phyloP scores from a whole-genome alignment of 2,329 filamentous ascomycete species.

The Cytospora schulzeri region DNA sequence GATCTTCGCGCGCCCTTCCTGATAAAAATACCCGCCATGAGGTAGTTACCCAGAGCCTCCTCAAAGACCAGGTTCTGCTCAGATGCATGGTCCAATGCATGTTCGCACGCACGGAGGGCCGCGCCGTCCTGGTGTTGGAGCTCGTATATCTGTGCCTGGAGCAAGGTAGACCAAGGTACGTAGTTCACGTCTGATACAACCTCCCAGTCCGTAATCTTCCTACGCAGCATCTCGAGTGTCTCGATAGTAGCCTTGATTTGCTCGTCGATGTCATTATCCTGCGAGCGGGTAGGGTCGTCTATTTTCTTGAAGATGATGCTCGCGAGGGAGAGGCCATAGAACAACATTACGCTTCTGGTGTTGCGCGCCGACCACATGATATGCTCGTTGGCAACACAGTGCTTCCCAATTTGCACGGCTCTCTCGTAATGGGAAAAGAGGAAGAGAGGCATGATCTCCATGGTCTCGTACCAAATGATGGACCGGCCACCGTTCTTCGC shows the following conservation, averaged over 20 bases:
- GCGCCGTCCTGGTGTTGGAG: conserved; percentile 57
- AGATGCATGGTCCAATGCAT: conserved; percentile 70
- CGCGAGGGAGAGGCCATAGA: conserved; percentile 60
- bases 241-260: conserved; percentile 52
- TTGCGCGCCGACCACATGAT: conserved; percentile 63
- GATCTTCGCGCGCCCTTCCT: conserved; percentile 66
- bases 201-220: conserved; percentile 66
- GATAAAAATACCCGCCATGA: conserved; percentile 73
- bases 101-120: conserved; percentile 68
- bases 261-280: conserved; percentile 45
- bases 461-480: conserved; percentile 67
- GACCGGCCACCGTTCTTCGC: conserved; percentile 64
- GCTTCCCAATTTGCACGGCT: conserved; percentile 59
- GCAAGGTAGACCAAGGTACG: conserved; percentile 65
- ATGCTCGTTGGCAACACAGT: conserved; percentile 49
- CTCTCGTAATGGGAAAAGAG: conserved; percentile 64
- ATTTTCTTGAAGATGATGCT: conserved; percentile 53
- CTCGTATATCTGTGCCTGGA: conserved; percentile 71
- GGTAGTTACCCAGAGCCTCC: conserved; percentile 71
- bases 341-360: conserved; percentile 58
- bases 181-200: conserved; percentile 71
- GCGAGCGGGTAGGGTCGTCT: conserved; percentile 47
- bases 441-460: conserved; percentile 64
- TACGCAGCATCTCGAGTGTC: conserved; percentile 57
- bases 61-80: conserved; percentile 69